These are phyloP conservation scores for Chrysanthemum lavandulifolium DNA, from an alignment of 129 eudicot species.

Conservation along the genomic window DNA sequence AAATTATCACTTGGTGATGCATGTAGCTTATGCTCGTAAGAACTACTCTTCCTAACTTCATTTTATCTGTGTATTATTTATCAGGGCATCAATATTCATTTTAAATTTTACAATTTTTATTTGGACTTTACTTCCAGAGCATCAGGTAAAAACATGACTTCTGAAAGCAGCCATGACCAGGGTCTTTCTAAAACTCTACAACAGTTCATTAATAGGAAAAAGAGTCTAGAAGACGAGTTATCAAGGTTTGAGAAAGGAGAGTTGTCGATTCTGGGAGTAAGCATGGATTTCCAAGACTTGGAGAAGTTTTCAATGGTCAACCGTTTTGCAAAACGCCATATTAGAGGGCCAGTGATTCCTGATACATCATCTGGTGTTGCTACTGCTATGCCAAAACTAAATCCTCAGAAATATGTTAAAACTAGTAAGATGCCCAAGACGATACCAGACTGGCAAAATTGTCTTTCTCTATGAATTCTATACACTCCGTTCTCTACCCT, in stretches of 20 bases:
- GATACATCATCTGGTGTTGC: conserved; percentile 37
- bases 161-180: conserved; percentile 26
- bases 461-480: conserved; percentile 53
- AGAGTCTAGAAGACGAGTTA: conserved; percentile 50
- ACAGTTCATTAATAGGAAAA: conserved; percentile 39
- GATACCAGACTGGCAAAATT: conserved; percentile 53
- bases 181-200: conserved; percentile 38
- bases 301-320: conserved; percentile 56
- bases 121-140: conserved; percentile 34
- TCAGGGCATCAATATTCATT: neutral
- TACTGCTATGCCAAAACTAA: conserved; percentile 23
- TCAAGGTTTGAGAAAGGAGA: conserved; percentile 52
- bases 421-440: conserved; percentile 53
- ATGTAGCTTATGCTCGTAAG: conserved; percentile 52
- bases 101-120: neutral
- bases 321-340: conserved; percentile 75
- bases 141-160: conserved; percentile 31
- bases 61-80: neutral
- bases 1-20: conserved; percentile 58
- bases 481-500: conserved; percentile 22
- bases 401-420: conserved; percentile 50
- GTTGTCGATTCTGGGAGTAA: conserved; percentile 48
- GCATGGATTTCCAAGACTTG: conserved; percentile 55
- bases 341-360: conserved; percentile 30
- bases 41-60: conserved; percentile 10